Base-by-base conservation (phyloP, 2,329 filamentous ascomycete species). In the Stenocarpella maydis region DNA sequence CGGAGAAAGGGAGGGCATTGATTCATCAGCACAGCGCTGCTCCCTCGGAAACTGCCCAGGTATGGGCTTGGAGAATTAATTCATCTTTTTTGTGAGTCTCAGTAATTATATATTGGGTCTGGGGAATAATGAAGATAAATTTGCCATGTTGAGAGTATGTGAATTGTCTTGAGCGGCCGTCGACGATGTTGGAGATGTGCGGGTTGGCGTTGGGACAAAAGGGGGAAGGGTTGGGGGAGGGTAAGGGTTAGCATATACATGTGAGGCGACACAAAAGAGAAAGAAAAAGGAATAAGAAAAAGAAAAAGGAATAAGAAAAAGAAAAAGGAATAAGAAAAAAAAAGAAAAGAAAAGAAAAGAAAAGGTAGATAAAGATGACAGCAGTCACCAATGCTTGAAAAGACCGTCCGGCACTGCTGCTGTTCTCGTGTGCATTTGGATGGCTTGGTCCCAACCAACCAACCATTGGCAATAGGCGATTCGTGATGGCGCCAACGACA, bases 401-500 rank as follows among this genome's bases (percentile, higher is more conserved):
- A 37, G 34, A 10, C 14, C 34, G 19, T 17, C n/a, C 10, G 3
- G 8, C 21, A 24, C 52, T 53, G 10, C 9, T 37, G 52, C 31
- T 39, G n/a, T n/a, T n/a, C n/a, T 39, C 8, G 2, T 39, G 2
- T 24, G 21, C 7, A 12, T n/a, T 58, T n/a, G 34, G 34, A 58
- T 43, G 21, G 28, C 37, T 45, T 39, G 24, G 17, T n/a, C n/a
- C n/a, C n/a, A n/a, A n/a, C n/a, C n/a, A n/a, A n/a, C n/a, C n/a
- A n/a, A n/a, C n/a, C n/a, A n/a, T n/a, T n/a, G n/a, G n/a, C n/a
- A n/a, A n/a, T 21, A 37, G 52, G 52, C n/a, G 41, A n/a, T 63
- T 63, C 58, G 47, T 43, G 58, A 63, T 49, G 58, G 58, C 58
- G 28, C 58, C 58, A 49, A 49, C 41, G 58, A 47, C 19, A n/a